These are phyloP conservation scores for Phylloporus sp. DNA, from an alignment of 768 basidiomycete species.

Conservation along the genomic window DNA sequence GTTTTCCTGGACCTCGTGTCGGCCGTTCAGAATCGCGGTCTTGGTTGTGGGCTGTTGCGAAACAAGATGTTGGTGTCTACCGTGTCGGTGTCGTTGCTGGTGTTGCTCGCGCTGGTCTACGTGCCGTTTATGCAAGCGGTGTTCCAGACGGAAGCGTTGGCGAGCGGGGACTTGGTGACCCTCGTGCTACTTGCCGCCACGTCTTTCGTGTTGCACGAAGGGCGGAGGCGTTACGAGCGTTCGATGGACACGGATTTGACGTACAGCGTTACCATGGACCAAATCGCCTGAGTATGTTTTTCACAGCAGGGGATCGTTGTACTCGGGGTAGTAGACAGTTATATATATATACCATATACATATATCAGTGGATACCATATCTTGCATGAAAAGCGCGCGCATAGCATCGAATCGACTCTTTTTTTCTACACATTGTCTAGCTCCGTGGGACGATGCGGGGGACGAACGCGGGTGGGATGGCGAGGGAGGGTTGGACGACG, in stretches of 20 bases:
- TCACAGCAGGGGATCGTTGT: no score
- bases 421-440: no score
- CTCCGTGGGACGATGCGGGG: constrained; percentile 10
- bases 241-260: constrained; percentile 49
- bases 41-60: constrained; percentile 75
- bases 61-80: constrained; percentile 91
- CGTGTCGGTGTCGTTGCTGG: constrained; percentile 78
- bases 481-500: constrained; percentile 15
- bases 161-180: constrained; percentile 59
- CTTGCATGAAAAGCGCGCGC: no score
- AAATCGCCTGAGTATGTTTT: constrained; percentile 46
- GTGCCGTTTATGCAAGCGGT: constrained; percentile 85
- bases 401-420: no score
- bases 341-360: constrained; percentile 7
- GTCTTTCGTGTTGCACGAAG: constrained; percentile 73
- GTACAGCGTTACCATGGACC: constrained; percentile 48
- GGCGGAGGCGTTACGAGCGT: constrained; percentile 72
- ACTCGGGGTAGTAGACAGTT: no score
- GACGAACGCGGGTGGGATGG: constrained; percentile 28
- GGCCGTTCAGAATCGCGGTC: constrained; percentile 89
- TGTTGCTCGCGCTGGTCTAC: constrained; percentile 83
- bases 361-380: no score
- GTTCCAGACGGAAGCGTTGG: constrained; percentile 89
- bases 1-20: constrained; percentile 96
- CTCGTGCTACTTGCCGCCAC: constrained; percentile 62